Conservation (phyloP, 2,329 filamentous ascomycete species). For the Chrysoporthe puriensis region DNA sequence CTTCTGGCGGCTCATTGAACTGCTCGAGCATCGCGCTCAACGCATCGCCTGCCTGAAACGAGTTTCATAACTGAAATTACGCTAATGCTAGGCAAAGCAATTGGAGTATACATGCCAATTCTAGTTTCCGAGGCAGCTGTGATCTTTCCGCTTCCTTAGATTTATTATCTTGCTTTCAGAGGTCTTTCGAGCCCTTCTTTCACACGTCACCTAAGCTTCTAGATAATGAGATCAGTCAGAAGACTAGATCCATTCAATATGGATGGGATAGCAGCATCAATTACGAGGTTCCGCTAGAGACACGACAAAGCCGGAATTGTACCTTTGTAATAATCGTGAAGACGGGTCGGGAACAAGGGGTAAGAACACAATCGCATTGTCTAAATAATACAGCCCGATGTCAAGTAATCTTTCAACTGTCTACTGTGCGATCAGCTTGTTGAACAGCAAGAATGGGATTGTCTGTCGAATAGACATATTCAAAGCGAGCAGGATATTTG, state of each 20-base stretch:
- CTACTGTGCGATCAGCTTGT: background rate
- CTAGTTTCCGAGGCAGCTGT: background rate
- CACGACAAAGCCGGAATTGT: no score
- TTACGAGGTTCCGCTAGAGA: no score
- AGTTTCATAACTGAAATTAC: background rate
- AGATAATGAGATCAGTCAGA: no score
- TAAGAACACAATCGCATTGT: background rate
- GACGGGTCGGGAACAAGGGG: background rate
- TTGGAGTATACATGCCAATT: background rate
- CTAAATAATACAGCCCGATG: background rate
- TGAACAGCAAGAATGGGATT: background rate
- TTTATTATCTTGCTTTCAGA: no score
- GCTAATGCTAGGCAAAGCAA: background rate
- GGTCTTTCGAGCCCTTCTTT: no score
- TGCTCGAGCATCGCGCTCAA: slow-evolving; percentile 21
- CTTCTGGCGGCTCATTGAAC: slow-evolving; percentile 3
- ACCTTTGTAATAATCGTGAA: no score
- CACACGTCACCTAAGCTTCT: no score
- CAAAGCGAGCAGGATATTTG: background rate
- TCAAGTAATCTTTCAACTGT: background rate
- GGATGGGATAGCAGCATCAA: no score
- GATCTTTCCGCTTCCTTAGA: no score
- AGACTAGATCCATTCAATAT: no score
- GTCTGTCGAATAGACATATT: background rate
- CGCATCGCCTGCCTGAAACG: background rate